Evolutionary conservation across 2,329 filamentous ascomycete genomes (phyloP).

Genomic region (Cladosporium sp.): DNA sequence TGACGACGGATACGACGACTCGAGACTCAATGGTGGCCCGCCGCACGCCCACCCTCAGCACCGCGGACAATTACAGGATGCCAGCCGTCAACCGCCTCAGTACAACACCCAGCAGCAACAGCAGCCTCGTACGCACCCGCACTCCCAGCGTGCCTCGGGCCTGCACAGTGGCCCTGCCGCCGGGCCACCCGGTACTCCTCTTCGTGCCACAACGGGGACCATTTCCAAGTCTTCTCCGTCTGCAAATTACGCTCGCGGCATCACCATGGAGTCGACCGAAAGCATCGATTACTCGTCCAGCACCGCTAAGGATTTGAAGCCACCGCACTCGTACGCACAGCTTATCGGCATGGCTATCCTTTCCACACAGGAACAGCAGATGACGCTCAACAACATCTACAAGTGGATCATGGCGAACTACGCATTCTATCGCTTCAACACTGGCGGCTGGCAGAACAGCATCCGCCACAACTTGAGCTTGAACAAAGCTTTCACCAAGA

Average conservation of each 20-base stretch:
- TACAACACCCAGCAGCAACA: slow-evolving; percentile 21
- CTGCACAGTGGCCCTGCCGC: slow-evolving; percentile 5
- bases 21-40: slow-evolving; percentile 8
- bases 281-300: slow-evolving; percentile 74
- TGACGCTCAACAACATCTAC: slow-evolving; percentile 90
- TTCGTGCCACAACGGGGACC: slow-evolving; percentile 24
- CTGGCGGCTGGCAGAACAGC: slow-evolving; percentile 95
- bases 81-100: slow-evolving; percentile 10
- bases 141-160: slow-evolving; percentile 27
- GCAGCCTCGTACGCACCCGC: slow-evolving; percentile 29
- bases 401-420: slow-evolving; percentile 86
- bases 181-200: slow-evolving; percentile 30
- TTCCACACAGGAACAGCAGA: slow-evolving; percentile 75
- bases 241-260: slow-evolving; percentile 41
- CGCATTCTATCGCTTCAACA: slow-evolving; percentile 81
- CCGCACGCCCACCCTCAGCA: slow-evolving; percentile 14
- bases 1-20: slow-evolving; percentile 33
- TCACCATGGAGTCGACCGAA: slow-evolving; percentile 48
- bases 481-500: slow-evolving; percentile 91
- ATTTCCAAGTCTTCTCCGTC: slow-evolving; percentile 41
- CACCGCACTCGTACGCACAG: slow-evolving; percentile 91
- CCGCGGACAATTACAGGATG: slow-evolving; percentile 5
- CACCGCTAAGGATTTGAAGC: slow-evolving; percentile 83
- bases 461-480: slow-evolving; percentile 94
- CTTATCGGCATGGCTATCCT: slow-evolving; percentile 96